phyloP scores from a whole-genome alignment of 2,329 filamentous ascomycete species.

The Colletotrichum australisinense region DNA sequence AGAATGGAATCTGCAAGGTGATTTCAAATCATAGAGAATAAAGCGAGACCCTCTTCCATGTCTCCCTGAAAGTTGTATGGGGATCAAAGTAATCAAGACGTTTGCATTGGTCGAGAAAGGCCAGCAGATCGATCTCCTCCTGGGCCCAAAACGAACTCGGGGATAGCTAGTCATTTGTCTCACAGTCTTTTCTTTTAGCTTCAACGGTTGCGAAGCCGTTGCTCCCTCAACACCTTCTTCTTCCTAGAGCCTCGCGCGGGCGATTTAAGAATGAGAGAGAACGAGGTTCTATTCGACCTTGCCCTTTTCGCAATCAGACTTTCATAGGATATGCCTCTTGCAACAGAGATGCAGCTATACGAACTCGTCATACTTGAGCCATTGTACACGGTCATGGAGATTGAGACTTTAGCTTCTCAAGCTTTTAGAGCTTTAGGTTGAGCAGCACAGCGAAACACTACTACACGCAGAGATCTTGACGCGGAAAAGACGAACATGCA shows the following conservation, averaged over 20 bases:
- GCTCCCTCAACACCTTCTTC: not conserved
- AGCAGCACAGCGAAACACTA: not conserved
- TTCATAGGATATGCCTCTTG: too few species aligned
- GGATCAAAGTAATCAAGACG: not conserved
- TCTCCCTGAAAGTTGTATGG: too few species aligned
- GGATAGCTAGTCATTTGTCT: not conserved
- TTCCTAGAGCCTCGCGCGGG: too few species aligned
- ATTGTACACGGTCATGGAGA: not conserved
- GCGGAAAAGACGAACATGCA: too few species aligned
- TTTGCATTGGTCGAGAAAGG: not conserved
- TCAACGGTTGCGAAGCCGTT: not conserved
- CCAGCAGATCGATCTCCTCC: not conserved
- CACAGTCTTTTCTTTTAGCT: not conserved
- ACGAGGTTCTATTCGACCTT: too few species aligned
- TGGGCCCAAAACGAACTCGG: not conserved
- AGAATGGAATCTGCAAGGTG: not conserved
- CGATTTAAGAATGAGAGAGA: too few species aligned
- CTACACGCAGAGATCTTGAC: too few species aligned
- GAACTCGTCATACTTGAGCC: not conserved
- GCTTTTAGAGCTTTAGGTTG: not conserved
- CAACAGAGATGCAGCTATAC: not conserved
- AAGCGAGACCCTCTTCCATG: not conserved
- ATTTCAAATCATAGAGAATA: not conserved
- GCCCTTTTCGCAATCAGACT: too few species aligned
- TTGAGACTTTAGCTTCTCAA: not conserved